A percentile compares a stretch with the other conserved stretches of the same genome.
Conservation (phyloP, 805 yeast genomes). For the Nakazawaea pomicola region DNA sequence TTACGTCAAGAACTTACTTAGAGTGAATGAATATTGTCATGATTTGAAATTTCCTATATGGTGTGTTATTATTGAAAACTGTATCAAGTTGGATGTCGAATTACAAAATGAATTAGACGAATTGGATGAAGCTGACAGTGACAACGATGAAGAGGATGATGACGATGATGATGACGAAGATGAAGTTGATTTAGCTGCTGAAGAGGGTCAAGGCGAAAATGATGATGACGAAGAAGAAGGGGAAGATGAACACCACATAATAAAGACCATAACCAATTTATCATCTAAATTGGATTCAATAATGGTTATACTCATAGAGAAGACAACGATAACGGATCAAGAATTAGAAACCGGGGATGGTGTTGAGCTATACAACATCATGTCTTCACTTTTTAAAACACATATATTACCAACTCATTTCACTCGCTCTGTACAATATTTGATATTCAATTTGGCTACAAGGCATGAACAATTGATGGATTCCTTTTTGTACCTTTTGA, state of each 20-base stretch:
- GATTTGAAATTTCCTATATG: slow-evolving; percentile 73
- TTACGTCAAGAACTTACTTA: slow-evolving; percentile 62
- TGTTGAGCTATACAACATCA: slow-evolving; percentile 61
- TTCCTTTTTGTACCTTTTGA: slow-evolving; percentile 72
- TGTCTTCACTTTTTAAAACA: slow-evolving; percentile 71
- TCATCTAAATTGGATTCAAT: slow-evolving; percentile 70
- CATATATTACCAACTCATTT: slow-evolving; percentile 89
- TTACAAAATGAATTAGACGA: slow-evolving; percentile 85
- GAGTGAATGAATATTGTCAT: slow-evolving; percentile 60
- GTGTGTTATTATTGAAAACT: slow-evolving; percentile 73
- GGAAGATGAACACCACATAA: slow-evolving; percentile 24
- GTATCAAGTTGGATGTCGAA: slow-evolving; percentile 87
- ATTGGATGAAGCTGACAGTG: slow-evolving; percentile 66
- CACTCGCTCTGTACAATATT: slow-evolving; percentile 82
- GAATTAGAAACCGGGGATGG: slow-evolving; percentile 58
- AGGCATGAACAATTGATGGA: slow-evolving; percentile 79
- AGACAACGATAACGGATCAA: slow-evolving; percentile 48
- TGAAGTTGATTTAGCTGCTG: slow-evolving; percentile 24
- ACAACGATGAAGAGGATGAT: slow-evolving; percentile 33
- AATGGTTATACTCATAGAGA: slow-evolving; percentile 49
- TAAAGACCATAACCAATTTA: slow-evolving; percentile 45
- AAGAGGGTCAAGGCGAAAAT: slow-evolving; percentile 17
- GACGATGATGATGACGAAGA: slow-evolving; percentile 27
- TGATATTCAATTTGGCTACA: slow-evolving; percentile 78
- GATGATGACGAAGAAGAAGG: slow-evolving; percentile 23